These are phyloP conservation scores for Backusella macrospora DNA, from an alignment of 192 early-diverging fungal species.

Conservation along the genomic window DNA sequence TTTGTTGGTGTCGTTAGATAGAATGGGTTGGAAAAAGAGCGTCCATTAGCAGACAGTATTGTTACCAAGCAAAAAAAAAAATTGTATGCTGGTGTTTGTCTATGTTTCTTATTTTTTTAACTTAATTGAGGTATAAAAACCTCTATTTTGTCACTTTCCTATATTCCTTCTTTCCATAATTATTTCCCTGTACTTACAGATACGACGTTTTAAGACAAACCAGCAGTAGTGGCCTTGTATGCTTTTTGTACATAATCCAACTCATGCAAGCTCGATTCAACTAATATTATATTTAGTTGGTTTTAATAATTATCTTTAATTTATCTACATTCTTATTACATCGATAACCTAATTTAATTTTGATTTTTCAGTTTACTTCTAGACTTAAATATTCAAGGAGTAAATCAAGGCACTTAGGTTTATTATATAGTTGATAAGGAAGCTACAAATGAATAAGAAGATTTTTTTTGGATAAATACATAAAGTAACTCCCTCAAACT, in stretches of 20 bases:
- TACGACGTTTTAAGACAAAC: not conserved
- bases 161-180: not conserved
- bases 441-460: too few relatives aligned
- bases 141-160: not conserved
- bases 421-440: too few relatives aligned
- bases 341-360: constrained; percentile 1
- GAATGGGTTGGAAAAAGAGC: not conserved
- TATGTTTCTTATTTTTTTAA: not conserved
- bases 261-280: not conserved
- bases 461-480: too few relatives aligned
- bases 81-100: too few relatives aligned
- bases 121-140: constrained; percentile 1
- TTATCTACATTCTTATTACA: constrained; percentile 11
- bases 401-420: too few relatives aligned
- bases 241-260: not conserved
- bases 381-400: not conserved
- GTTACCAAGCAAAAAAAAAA: too few relatives aligned
- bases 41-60: too few relatives aligned
- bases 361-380: constrained; percentile 1
- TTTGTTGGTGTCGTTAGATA: not conserved
- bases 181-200: not conserved
- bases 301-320: constrained; percentile 4
- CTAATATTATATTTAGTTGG: constrained; percentile 9
- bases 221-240: not conserved
- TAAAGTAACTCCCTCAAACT: too few relatives aligned